phyloP scores from a whole-genome alignment of 2,329 filamentous ascomycete species.

The Colletotrichum tropicicola region DNA sequence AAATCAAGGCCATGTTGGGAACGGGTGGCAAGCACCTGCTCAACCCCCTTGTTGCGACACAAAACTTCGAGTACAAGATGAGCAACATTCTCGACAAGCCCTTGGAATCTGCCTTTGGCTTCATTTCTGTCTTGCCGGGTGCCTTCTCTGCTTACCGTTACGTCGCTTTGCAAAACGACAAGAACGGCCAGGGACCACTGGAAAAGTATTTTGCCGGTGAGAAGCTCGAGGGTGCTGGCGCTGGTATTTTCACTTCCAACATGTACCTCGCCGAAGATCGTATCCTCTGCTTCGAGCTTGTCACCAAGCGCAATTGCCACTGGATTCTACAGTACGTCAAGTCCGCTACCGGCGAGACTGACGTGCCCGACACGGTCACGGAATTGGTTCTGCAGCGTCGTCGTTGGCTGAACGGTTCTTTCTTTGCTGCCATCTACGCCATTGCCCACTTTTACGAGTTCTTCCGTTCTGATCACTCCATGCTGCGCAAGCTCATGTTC shows the following conservation, averaged over 20 bases:
- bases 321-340: constrained; percentile 99
- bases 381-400: constrained; percentile 95
- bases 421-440: constrained; percentile 97
- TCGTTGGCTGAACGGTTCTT: constrained; percentile 97
- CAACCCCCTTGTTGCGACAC: constrained; percentile 93
- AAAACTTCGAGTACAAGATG: constrained; percentile 99
- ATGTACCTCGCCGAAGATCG: constrained; percentile 99
- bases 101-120: constrained; percentile 95
- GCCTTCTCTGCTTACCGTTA: constrained; percentile 99
- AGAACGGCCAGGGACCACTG: constrained; percentile 89
- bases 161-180: constrained; percentile 94
- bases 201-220: constrained; percentile 98
- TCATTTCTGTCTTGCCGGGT: constrained; percentile 95
- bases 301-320: constrained; percentile 95
- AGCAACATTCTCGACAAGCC: constrained; percentile 99
- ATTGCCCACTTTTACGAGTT: constrained; percentile 96
- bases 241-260: constrained; percentile 97
- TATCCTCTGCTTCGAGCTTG: constrained; percentile 98
- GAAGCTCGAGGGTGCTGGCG: constrained; percentile 89
- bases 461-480: constrained; percentile 90
- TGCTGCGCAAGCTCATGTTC: constrained; percentile 88
- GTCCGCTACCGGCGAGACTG: constrained; percentile 94
- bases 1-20: constrained; percentile 98
- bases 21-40: constrained; percentile 85
- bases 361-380: constrained; percentile 92